Base-by-base conservation (phyloP, 129 eudicot species). In the Chrysanthemum lavandulifolium region DNA sequence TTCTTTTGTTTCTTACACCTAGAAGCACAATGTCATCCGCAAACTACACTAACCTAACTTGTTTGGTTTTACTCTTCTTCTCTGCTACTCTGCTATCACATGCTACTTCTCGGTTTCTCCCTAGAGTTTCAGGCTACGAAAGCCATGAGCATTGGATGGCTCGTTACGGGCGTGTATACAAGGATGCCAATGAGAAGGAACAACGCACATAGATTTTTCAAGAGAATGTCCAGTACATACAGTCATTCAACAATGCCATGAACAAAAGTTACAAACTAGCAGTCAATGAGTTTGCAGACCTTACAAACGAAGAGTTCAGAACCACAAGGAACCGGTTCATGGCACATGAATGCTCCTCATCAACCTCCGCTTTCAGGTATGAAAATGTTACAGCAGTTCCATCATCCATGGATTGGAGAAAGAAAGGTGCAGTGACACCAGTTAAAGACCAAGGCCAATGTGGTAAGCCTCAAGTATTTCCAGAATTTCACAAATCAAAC, bases 401-500 rank as follows among this genome's bases (percentile, higher is more conserved):
- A 33, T 53, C 77, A 21, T 61, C 77, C 45, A 64, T 80, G 75
- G 84, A 80, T 54, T 73, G 80, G 80, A 80, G 84, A 76, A 74
- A 74, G 76, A 80, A 80, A 71, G 84, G 83, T 16, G 82, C 82
- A n/a, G 82, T 79, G 8, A 73, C 82, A 48, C 82, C 82, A 47
- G 11, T 79, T 57, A 80, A 80, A 73, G 78, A 80, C 72, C 84
- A 80, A 80, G 84, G 84, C 71, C 84, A 80, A 74, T 80, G 79
- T 33, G 79, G 79, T 80, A 79, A 57, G 76, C 59, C 43, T 1
- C 10, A 13, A 56, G 5, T 40, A 10, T 73, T 61, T 66, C 27
- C 9, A 7, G n/a, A 64, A 62, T 16, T 48, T 13, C 43, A 52
- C 21, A 59, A n/a, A 16, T 65, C 27, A 36, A 43, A 15, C 23